A percentile compares a stretch with the other conserved stretches of the same genome.
phyloP scores from a whole-genome alignment of 768 basidiomycete species.

The Punctularia strigosozonata region DNA sequence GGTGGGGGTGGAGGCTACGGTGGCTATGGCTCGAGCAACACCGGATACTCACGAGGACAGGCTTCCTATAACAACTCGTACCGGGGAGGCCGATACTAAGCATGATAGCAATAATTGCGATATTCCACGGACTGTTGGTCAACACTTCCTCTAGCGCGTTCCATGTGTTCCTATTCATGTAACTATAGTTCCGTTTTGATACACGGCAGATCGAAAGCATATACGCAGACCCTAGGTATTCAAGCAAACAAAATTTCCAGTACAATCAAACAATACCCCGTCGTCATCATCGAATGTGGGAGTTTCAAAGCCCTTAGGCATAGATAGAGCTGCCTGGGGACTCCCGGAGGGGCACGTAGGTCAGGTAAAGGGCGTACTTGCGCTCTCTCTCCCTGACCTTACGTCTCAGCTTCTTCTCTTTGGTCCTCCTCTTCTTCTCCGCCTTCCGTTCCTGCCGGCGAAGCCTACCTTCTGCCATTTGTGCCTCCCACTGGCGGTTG shows the following conservation, averaged over 20 bases:
- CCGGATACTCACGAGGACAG: no score
- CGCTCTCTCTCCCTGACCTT: conserved; percentile 50
- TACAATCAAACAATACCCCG: no score
- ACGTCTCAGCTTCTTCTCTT: conserved; percentile 51
- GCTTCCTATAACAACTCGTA: conserved; percentile 5
- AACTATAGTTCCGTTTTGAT: not conserved
- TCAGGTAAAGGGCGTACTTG: conserved; percentile 52
- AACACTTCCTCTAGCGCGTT: not conserved
- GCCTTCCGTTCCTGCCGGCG: conserved; percentile 39
- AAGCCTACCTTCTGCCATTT: conserved; percentile 32
- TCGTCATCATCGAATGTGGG: no score
- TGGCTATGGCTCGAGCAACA: no score
- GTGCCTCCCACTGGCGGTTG: conserved; percentile 24
- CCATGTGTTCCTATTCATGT: not conserved
- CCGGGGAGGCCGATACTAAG: conserved; percentile 9
- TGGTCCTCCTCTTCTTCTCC: conserved; percentile 49
- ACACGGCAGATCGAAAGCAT: no score
- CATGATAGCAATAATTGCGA: conserved; percentile 9
- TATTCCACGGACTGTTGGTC: not conserved
- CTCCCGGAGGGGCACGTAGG: conserved; percentile 29
- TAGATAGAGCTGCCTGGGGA: conserved; percentile 7
- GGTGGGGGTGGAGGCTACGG: conserved; percentile 29
- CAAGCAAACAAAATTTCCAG: no score
- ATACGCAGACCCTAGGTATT: no score
- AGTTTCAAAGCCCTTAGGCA: no score